Percentiles rank a stretch among this genome's conserved stretches.
Evolutionary conservation across 345 rosid genomes (phyloP).

Genomic region (Populus deltoides): DNA sequence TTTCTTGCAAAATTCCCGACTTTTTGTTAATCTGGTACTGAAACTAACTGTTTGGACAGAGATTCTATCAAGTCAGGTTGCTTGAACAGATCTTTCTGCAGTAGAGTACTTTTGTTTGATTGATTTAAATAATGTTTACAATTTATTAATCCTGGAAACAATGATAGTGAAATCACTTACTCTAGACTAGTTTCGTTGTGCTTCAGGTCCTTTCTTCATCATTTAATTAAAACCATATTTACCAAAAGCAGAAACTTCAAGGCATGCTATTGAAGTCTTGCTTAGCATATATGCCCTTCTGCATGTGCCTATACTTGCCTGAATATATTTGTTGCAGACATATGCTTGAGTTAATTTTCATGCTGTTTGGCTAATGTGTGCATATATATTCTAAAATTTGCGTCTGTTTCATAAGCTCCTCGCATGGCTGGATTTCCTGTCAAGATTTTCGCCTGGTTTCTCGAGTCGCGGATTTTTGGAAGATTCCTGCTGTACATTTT

Average conservation of each 20-base stretch:
- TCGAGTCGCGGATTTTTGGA: slow-evolving; percentile 52
- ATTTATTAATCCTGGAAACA: background rate
- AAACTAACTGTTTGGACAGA: background rate
- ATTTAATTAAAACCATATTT: background rate
- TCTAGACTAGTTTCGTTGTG: background rate
- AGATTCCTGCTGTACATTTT: slow-evolving; percentile 38
- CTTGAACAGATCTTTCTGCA: background rate
- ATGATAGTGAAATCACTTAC: background rate
- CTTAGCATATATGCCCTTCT: background rate
- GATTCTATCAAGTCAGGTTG: background rate
- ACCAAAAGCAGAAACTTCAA: background rate
- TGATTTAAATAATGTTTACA: background rate
- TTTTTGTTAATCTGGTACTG: background rate
- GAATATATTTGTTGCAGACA: background rate
- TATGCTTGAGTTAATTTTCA: background rate
- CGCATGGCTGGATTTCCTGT: slow-evolving; percentile 69
- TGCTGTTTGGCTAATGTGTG: background rate
- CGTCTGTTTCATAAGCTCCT: slow-evolving; percentile 40
- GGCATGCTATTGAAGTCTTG: background rate
- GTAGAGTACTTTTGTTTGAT: background rate
- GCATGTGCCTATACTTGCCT: background rate
- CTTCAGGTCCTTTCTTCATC: background rate
- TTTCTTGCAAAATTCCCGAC: background rate
- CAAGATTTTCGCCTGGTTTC: slow-evolving; percentile 55
- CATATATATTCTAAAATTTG: background rate